A percentile compares a stretch with the other conserved stretches of the same genome.
phyloP scores from a whole-genome alignment of 441 rosid species.

The Adansonia grandidieri region DNA sequence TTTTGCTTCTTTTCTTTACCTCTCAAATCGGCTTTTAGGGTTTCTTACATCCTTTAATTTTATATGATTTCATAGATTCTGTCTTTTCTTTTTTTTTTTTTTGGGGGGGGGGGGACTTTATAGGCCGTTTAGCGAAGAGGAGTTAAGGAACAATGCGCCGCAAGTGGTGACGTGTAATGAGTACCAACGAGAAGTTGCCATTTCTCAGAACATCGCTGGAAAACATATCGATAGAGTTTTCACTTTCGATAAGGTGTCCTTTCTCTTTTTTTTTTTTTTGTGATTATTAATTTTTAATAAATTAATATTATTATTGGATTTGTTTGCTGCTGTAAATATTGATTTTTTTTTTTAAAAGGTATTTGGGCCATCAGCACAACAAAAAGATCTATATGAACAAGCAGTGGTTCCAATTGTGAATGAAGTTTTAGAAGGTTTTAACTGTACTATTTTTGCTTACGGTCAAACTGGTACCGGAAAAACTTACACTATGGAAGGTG shows the following conservation, averaged over 20 bases:
- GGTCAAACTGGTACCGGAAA: constrained; percentile 99
- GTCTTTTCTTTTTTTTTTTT: background rate
- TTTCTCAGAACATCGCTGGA: constrained; percentile 92
- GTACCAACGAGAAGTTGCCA: constrained; percentile 80
- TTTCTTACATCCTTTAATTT: constrained; percentile 15
- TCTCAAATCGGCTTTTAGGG: constrained; percentile 3
- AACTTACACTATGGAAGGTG: constrained; percentile 99
- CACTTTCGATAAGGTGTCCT: constrained; percentile 80
- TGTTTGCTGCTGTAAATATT: background rate
- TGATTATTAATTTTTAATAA: background rate
- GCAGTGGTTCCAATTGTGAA: constrained; percentile 91
- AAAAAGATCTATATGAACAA: constrained; percentile 88
- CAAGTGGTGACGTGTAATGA: constrained; percentile 94
- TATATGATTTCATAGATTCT: background rate
- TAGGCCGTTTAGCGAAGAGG: constrained; percentile 96
- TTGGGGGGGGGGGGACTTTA: no score
- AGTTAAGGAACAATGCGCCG: constrained; percentile 84
- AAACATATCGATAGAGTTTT: constrained; percentile 92
- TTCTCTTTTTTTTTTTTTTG: background rate
- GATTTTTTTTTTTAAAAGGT: constrained; percentile 49
- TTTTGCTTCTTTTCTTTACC: background rate
- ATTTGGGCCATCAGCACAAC: constrained; percentile 91
- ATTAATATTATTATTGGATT: background rate
- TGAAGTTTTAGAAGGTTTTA: constrained; percentile 97
- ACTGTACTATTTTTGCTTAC: constrained; percentile 96